These are phyloP conservation scores for Didymella segeticola DNA, from an alignment of 2,329 filamentous ascomycete species.

Conservation along the genomic window DNA sequence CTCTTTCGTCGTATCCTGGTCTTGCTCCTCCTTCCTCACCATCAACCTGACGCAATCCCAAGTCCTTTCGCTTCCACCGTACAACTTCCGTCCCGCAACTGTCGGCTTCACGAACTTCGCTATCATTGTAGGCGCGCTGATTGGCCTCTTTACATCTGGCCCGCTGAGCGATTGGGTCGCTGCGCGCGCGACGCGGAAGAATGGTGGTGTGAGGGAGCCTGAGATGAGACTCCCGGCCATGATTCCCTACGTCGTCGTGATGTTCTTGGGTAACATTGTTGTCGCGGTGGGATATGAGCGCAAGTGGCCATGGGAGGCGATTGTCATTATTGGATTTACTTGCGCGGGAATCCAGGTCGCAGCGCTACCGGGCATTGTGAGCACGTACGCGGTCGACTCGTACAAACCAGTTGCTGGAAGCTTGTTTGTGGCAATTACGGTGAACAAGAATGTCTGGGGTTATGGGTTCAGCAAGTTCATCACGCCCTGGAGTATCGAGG, in stretches of 20 bases:
- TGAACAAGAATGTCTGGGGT: slow-evolving; percentile 70
- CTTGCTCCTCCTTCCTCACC: slow-evolving; percentile 63
- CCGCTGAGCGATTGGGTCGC: slow-evolving; percentile 65
- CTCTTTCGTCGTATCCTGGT: slow-evolving; percentile 68
- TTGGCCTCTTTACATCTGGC: slow-evolving; percentile 63
- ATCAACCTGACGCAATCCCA: slow-evolving; percentile 67
- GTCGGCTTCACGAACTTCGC: slow-evolving; percentile 66
- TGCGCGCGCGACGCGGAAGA: slow-evolving; percentile 59
- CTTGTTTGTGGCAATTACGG: slow-evolving; percentile 66
- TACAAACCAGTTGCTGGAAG: slow-evolving; percentile 69
- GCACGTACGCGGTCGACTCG: slow-evolving; percentile 66
- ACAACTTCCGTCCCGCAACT: slow-evolving; percentile 58
- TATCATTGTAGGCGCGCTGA: slow-evolving; percentile 60
- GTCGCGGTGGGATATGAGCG: slow-evolving; percentile 61
- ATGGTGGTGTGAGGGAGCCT: slow-evolving; percentile 63
- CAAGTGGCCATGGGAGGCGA: slow-evolving; percentile 61
- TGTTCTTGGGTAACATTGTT: slow-evolving; percentile 64
- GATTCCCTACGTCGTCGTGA: slow-evolving; percentile 64
- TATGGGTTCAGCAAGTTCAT: slow-evolving; percentile 66
- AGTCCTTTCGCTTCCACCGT: slow-evolving; percentile 62
- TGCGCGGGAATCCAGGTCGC: slow-evolving; percentile 66
- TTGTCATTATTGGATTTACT: slow-evolving; percentile 66
- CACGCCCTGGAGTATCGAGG: slow-evolving; percentile 58
- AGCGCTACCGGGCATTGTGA: slow-evolving; percentile 65
- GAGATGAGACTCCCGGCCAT: slow-evolving; percentile 65